Percentiles rank a stretch among this genome's conserved stretches.
Evolutionary conservation across 441 rosid species (phyloP).

Genomic region (Sinapis alba): DNA sequence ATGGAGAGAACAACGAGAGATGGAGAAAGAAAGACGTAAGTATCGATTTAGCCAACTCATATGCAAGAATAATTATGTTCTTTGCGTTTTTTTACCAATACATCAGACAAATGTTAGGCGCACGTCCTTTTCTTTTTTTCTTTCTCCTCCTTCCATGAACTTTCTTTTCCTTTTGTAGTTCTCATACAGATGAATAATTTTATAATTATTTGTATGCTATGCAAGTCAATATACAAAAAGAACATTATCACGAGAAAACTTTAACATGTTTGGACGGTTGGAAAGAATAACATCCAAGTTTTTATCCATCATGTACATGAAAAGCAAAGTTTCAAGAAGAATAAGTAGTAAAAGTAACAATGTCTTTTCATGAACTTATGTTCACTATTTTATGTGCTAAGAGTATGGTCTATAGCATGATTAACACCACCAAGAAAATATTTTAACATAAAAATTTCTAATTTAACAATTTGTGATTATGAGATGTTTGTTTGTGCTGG

Average conservation of each 20-base stretch:
- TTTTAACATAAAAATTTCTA: background rate
- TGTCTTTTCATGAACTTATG: background rate
- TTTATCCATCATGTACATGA: too few relatives aligned
- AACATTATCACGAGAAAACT: background rate
- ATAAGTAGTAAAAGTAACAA: background rate
- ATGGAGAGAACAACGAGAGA: conserved; percentile 31
- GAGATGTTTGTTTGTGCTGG: background rate
- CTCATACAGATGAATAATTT: background rate
- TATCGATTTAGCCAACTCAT: conserved; percentile 18
- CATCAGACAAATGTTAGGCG: conserved; percentile 52
- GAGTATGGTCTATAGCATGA: background rate
- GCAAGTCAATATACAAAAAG: background rate
- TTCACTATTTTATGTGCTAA: background rate
- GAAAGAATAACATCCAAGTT: background rate
- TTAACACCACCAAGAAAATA: background rate
- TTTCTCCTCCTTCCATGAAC: conserved; percentile 2
- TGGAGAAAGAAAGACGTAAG: conserved; percentile 37
- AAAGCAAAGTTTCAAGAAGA: background rate
- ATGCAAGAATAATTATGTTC: conserved; percentile 36
- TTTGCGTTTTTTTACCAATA: conserved; percentile 23
- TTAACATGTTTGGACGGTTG: conserved; percentile 24
- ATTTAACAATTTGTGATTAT: too few relatives aligned
- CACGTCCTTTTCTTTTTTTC: conserved; percentile 46
- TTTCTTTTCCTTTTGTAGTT: conserved; percentile 1
- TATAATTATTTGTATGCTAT: background rate